Conservation (phyloP, 2,329 filamentous ascomycete species). For the Ophiocordyceps unilateralis region DNA sequence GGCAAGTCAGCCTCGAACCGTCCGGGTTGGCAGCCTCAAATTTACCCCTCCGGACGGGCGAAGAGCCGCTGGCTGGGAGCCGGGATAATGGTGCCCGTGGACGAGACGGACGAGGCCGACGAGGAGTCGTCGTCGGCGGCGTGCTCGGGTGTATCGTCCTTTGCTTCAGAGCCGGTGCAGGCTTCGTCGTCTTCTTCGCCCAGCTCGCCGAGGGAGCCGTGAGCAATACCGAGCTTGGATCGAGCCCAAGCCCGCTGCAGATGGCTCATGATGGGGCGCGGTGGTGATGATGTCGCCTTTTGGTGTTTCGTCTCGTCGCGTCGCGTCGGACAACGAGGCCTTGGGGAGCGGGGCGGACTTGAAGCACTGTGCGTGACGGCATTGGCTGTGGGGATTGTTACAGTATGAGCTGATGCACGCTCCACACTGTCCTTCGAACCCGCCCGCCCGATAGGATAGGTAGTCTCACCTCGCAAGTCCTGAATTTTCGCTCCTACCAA, state of each 20-base stretch:
- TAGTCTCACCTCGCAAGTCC: too few relatives aligned
- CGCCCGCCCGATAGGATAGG: too few relatives aligned
- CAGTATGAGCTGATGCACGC: background rate
- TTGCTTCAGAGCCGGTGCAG: constrained; percentile 6
- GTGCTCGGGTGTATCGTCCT: constrained; percentile 28
- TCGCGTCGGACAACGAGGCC: too few relatives aligned
- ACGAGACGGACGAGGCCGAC: constrained; percentile 70
- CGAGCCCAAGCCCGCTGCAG: constrained; percentile 66
- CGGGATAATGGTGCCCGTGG: constrained; percentile 79
- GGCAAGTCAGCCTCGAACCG: constrained; percentile 2
- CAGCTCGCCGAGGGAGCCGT: constrained; percentile 30
- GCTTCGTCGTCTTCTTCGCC: background rate
- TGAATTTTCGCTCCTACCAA: too few relatives aligned
- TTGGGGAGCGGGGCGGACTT: background rate
- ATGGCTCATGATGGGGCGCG: constrained; percentile 53
- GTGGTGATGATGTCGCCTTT: background rate
- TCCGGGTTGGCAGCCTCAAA: background rate
- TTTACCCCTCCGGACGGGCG: constrained; percentile 49
- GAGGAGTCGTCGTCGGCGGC: constrained; percentile 45
- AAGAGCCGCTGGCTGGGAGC: constrained; percentile 58
- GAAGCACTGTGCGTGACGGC: background rate
- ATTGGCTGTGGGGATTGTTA: background rate
- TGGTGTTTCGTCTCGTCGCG: too few relatives aligned
- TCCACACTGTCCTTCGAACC: background rate
- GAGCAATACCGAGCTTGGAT: constrained; percentile 46